phyloP scores from a whole-genome alignment of 2,329 filamentous ascomycete species.

The Ceratocystis harringtonii region DNA sequence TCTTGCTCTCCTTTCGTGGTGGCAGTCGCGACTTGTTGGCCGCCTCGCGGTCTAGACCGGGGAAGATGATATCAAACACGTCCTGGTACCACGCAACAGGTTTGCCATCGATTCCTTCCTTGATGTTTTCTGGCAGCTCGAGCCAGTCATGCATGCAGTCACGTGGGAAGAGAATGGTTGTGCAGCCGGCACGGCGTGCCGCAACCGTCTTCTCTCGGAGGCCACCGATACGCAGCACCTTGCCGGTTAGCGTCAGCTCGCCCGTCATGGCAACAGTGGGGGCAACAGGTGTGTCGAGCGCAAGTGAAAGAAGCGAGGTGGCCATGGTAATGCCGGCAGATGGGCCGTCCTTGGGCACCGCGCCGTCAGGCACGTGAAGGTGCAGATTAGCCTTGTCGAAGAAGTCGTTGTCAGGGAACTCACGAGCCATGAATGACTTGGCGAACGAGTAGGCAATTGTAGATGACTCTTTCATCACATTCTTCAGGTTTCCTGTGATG shows the following conservation, averaged over 20 bases:
- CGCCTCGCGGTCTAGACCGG: conserved; percentile 54
- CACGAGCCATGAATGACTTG: conserved; percentile 71
- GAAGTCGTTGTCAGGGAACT: conserved; percentile 83
- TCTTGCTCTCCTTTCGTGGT: conserved; percentile 33
- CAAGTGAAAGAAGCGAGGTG: conserved; percentile 76
- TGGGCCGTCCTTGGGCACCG: conserved; percentile 85
- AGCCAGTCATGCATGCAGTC: conserved; percentile 97
- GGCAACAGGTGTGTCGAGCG: conserved; percentile 60
- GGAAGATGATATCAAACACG: conserved; percentile 84
- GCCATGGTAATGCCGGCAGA: conserved; percentile 97
- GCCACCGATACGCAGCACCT: conserved; percentile 87
- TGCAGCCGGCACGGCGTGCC: conserved; percentile 79
- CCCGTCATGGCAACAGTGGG: conserved; percentile 95
- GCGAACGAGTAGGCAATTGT: conserved; percentile 91
- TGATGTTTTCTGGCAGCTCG: conserved; percentile 97
- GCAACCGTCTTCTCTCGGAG: conserved; percentile 95
- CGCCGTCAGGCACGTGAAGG: conserved; percentile 90
- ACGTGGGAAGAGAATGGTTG: conserved; percentile 82
- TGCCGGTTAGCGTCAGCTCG: conserved; percentile 90
- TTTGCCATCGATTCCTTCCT: conserved; percentile 82
- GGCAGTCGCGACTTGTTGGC: conserved; percentile 45
- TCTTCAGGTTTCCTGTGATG: conserved; percentile 86
- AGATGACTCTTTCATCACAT: conserved; percentile 96
- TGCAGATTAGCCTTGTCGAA: conserved; percentile 93
- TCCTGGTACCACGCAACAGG: conserved; percentile 89